Percentiles rank a stretch among this genome's conserved stretches.
These are phyloP conservation scores for Chrysophaeum taylorii DNA, from an alignment of 352 stramenopile genomes.

Conservation along the genomic window DNA sequence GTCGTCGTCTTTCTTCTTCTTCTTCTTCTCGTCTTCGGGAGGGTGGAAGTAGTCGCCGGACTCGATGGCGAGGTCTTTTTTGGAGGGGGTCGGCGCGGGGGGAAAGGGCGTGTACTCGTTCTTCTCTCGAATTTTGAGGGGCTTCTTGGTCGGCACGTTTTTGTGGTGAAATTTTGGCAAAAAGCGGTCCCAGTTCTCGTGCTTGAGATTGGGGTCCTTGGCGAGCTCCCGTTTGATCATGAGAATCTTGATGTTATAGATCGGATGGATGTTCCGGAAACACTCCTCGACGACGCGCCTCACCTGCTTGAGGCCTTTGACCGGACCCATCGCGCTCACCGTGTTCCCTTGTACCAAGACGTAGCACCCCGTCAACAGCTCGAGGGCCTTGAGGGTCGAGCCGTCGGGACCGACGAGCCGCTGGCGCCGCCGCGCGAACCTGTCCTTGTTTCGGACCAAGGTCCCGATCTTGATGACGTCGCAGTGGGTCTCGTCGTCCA, in stretches of 20 bases:
- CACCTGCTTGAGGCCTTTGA: slow-evolving; percentile 80
- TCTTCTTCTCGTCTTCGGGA: slow-evolving; percentile 85
- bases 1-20: slow-evolving; percentile 76
- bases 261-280: slow-evolving; percentile 99
- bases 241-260: slow-evolving; percentile 99
- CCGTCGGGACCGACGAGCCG: slow-evolving; percentile 92
- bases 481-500: slow-evolving; percentile 94
- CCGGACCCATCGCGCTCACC: slow-evolving; percentile 75
- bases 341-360: slow-evolving; percentile 97
- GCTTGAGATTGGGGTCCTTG: slow-evolving; percentile 89
- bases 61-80: slow-evolving; percentile 96
- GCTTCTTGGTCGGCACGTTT: slow-evolving; percentile 93
- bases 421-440: slow-evolving; percentile 96
- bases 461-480: slow-evolving; percentile 99
- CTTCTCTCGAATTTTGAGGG: slow-evolving; percentile 70
- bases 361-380: slow-evolving; percentile 98
- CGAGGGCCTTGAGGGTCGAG: slow-evolving; percentile 90
- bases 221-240: slow-evolving; percentile 99
- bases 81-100: slow-evolving; percentile 79
- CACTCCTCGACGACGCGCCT: slow-evolving; percentile 96
- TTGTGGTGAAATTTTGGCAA: slow-evolving; percentile 98
- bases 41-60: slow-evolving; percentile 98
- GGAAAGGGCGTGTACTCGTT: slow-evolving; percentile 98
- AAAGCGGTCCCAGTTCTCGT: slow-evolving; percentile 97
- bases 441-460: slow-evolving; percentile 96